Percentiles rank a stretch among this genome's conserved stretches.
phyloP scores from a whole-genome alignment of 441 rosid species.

The Viola pubescens region DNA sequence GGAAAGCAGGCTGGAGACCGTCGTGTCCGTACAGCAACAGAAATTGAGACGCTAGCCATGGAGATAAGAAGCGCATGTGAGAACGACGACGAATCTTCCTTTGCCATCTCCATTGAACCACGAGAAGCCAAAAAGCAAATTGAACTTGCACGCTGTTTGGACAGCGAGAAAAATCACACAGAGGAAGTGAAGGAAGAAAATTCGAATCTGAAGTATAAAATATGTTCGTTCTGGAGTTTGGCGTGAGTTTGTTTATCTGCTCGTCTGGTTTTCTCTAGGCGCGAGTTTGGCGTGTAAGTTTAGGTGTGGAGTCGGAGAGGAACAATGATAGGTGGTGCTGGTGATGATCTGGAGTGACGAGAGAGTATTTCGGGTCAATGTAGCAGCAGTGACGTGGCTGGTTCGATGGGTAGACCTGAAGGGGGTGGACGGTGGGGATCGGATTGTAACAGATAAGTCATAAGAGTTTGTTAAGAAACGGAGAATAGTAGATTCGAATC shows the following conservation, averaged over 20 bases:
- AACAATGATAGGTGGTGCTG: neutral
- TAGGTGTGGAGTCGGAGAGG: neutral
- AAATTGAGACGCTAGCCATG: conserved; percentile 37
- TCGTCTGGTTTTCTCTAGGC: neutral
- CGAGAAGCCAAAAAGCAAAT: neutral
- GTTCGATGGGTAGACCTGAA: neutral
- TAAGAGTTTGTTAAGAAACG: no score
- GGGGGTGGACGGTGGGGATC: neutral
- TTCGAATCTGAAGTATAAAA: neutral
- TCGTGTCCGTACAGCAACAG: conserved; percentile 45
- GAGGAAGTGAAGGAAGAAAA: conserved; percentile 15
- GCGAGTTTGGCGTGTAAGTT: neutral
- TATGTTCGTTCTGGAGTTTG: neutral
- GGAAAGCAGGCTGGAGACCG: conserved; percentile 36
- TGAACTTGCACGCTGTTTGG: conserved; percentile 14
- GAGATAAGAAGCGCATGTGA: conserved; percentile 26
- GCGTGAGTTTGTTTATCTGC: neutral
- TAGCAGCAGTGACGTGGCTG: neutral
- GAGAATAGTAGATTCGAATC: no score
- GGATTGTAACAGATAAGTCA: neutral
- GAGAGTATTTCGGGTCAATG: neutral
- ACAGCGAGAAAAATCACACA: conserved; percentile 5
- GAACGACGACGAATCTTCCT: conserved; percentile 47
- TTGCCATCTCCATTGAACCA: conserved; percentile 45
- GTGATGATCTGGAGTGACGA: neutral